These are phyloP conservation scores for Fusarium compactum DNA, from an alignment of 2,329 filamentous ascomycete species.

Conservation along the genomic window DNA sequence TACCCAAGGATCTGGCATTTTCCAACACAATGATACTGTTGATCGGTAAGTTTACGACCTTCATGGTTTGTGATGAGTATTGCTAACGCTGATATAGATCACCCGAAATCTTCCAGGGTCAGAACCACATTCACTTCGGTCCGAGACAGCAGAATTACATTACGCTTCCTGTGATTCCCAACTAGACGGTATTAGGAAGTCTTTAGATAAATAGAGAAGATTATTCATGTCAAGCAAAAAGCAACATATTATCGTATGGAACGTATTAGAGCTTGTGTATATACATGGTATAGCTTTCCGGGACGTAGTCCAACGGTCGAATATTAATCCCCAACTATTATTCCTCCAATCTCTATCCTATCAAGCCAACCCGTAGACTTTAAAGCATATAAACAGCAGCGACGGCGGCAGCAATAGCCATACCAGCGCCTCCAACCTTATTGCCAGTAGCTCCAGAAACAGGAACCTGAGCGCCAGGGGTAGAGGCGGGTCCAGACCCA, in stretches of 20 bases:
- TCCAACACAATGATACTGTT: constrained; percentile 62
- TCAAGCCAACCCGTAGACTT: neutral
- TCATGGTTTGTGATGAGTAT: accelerated
- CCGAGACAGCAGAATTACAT: constrained; percentile 63
- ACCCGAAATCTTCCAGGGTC: constrained; percentile 53
- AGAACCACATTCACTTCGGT: constrained; percentile 67
- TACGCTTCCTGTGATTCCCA: constrained; percentile 64
- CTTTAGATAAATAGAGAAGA: neutral
- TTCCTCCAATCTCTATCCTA: neutral
- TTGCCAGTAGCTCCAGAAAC: constrained; percentile 24
- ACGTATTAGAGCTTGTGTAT: neutral
- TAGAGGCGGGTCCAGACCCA: constrained; percentile 9
- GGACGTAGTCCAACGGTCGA: neutral
- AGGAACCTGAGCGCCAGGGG: constrained; percentile 16
- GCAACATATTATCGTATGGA: too few relatives aligned
- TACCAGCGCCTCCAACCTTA: constrained; percentile 11
- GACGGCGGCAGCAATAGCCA: neutral
- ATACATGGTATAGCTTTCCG: neutral
- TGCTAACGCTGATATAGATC: constrained; percentile 26
- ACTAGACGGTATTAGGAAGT: neutral
- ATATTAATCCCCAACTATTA: constrained; percentile 2
- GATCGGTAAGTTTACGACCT: constrained; percentile 55
- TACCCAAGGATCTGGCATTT: constrained; percentile 70
- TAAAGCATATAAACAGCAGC: constrained; percentile 24
- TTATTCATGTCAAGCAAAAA: too few relatives aligned